Base-by-base conservation (phyloP, 1,139 yeast genomes). In the Nadsonia commutata region DNA sequence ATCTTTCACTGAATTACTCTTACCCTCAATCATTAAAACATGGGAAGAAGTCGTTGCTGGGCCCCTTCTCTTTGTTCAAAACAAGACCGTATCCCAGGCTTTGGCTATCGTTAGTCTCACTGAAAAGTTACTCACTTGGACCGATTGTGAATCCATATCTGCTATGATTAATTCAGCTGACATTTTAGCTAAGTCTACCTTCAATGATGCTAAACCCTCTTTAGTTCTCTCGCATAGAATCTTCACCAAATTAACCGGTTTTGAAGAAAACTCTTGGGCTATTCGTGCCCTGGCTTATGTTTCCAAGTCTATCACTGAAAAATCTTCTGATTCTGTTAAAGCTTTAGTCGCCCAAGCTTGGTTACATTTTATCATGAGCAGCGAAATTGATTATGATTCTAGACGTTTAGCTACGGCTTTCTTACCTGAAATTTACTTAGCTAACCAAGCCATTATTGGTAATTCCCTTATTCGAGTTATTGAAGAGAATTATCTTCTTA, bases 381-480 rank as follows among this genome's bases (percentile, higher is more conserved):
- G 42, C 20, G 18, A 41, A n/a, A 38, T 45, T 3, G 45, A 47
- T 8, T 40, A 44, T 18, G 40, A 40, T 20, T 20, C 50, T 41
- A 42, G 42, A 18, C 18, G 40, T 18, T 36, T 47, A 27, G 36
- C 45, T 53, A 37, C 53, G 52, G 16, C 53, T 52, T 20, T 53
- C 55, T 36, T 51, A 53, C 20, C 41, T 20, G 43, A 40, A 43
- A 27, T 46, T 39, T 52, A 56, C 31, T 57, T 59, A 38, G 51
- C 74, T 18, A 57, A 70, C 2, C 67, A 72, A 1, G 61, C 73
- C 2, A 57, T 78, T 40, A 63, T 70, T 19, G 59, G 68, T 1
- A 57, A 80, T 42, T 66, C 78, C 20, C 69, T 67, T 18, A 45
- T 50, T n/a, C 44, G 47, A 9, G 43, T 42, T 4, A 38, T 42